Base-by-base conservation (phyloP, 1,139 yeast genomes). In the Hyphopichia wangnamkhiaoensis region DNA sequence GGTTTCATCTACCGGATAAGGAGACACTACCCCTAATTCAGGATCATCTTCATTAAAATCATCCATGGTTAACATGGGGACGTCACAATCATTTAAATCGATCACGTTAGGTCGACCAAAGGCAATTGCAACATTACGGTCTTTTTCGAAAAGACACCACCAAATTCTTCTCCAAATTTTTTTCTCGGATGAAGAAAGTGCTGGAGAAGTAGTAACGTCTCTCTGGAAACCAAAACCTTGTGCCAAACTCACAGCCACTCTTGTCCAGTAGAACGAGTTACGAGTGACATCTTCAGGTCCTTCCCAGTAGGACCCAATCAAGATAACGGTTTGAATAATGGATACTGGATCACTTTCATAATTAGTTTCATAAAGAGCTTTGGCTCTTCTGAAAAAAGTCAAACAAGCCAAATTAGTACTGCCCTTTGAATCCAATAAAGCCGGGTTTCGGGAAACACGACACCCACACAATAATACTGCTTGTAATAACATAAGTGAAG, bases 181-280 rank as follows among this genome's bases (percentile, higher is more conserved):
- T 53, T 79, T 77, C 41, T 82, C 86, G 15, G 53, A 45, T 0
- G 37, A 28, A 14, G 68, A 47, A 23, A 71, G 53, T 27, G 50
- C 52, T 14, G 68, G 59, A n/a, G 70, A 60, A 31, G 55, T 54
- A 21, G 60, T 55, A 16, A 71, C 63, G 50, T 72, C 77, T 51
- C 90, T 69, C 56, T 87, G 93, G 52, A 86, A 72, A 1, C 94
- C 94, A 58, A 82, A 81, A 9, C 91, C 90, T 53, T 84, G 93
- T 2, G 94, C 94, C 37, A 84, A 72, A 10, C 82, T 76, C 27
- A 84, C 71, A 0, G 90, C 93, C 2, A 82, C 79, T 38, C 88
- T 71, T 3, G 85, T 79, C 95, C 95, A 86, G 58, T 84, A 85
- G 56, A 77, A 84, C 2, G 84, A 80, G 54, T 84, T 86, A 43